Evolutionary conservation across 2,329 filamentous ascomycete genomes (phyloP).

Genomic region (Scortechinia acanthostroma): DNA sequence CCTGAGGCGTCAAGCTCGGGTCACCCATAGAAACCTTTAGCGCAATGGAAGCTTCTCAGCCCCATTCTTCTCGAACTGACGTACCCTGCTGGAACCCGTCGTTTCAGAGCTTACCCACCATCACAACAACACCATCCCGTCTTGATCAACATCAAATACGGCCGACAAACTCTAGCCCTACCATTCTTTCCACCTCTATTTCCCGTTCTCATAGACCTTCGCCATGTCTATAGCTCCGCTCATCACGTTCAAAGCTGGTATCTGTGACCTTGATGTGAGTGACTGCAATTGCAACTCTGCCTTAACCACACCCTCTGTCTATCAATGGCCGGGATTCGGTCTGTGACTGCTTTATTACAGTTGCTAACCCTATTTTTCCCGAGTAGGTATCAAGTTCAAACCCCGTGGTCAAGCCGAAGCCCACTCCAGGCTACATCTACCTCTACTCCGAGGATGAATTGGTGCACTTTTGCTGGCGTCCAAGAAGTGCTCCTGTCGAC

Average conservation of each 20-base stretch:
- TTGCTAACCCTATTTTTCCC: slow-evolving; percentile 8
- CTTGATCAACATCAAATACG: no score
- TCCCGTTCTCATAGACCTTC: slow-evolving; percentile 6
- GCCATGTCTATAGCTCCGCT: slow-evolving; percentile 77
- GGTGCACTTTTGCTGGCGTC: slow-evolving; percentile 94
- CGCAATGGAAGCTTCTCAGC: no score
- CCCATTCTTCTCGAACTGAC: not conserved
- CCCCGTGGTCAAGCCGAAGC: slow-evolving; percentile 67
- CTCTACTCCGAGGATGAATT: slow-evolving; percentile 91
- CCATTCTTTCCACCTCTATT: not conserved
- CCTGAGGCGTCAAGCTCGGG: not conserved
- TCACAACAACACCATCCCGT: no score
- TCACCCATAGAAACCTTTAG: no score
- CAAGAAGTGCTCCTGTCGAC: slow-evolving; percentile 63
- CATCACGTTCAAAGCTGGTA: slow-evolving; percentile 93
- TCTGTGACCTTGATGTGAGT: slow-evolving; percentile 77
- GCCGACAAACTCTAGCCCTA: no score
- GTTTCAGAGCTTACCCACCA: no score
- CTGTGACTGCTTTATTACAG: no score
- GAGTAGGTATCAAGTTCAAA: slow-evolving; percentile 35
- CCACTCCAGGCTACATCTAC: slow-evolving; percentile 79
- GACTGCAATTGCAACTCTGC: slow-evolving; percentile 1
- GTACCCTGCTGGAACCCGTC: not conserved
- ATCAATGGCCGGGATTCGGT: not conserved
- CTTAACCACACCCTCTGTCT: not conserved